Evolutionary conservation across 1,284 basidiomycete species (phyloP).

Genomic region (Crepidotus sp.): DNA sequence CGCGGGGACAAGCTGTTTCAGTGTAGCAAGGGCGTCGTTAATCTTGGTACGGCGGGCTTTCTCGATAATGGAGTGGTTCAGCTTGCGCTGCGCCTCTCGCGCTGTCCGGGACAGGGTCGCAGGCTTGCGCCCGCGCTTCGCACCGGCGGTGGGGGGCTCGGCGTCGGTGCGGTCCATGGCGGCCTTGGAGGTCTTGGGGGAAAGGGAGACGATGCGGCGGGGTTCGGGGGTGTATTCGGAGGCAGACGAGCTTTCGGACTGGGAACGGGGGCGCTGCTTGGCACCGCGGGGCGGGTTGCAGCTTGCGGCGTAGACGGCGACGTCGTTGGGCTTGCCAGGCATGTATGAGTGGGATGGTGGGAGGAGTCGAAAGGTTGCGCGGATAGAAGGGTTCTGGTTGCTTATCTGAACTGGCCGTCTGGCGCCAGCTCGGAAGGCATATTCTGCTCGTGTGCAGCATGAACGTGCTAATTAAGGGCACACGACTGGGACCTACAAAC

Average conservation of each 20-base stretch:
- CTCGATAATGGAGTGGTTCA: constrained; percentile 79
- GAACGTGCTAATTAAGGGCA: constrained; percentile 22
- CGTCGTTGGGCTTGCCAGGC: constrained; percentile 15
- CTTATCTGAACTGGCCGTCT: constrained; percentile 1
- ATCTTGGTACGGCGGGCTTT: constrained; percentile 77
- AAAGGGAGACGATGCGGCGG: constrained; percentile 18
- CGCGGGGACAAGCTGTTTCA: constrained; percentile 56
- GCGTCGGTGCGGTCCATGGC: constrained; percentile 20
- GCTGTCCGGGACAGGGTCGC: constrained; percentile 59
- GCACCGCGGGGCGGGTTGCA: constrained; percentile 52
- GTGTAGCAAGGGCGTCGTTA: constrained; percentile 64
- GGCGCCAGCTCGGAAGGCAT: neutral
- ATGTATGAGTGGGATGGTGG: constrained; percentile 14
- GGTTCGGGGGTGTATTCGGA: constrained; percentile 13
- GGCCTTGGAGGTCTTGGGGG: constrained; percentile 19
- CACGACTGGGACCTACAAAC: too few relatives aligned
- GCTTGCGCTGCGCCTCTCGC: constrained; percentile 67
- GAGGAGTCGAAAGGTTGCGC: constrained; percentile 1
- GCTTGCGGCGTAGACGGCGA: constrained; percentile 36
- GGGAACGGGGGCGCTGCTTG: constrained; percentile 31
- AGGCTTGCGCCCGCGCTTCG: constrained; percentile 62
- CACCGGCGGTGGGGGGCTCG: constrained; percentile 22
- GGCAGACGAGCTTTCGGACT: constrained; percentile 16
- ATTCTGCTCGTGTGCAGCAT: constrained; percentile 24
- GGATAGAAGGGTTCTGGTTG: neutral